Conservation (phyloP, 345 rosid genomes). For the Syzygium aqueum region DNA sequence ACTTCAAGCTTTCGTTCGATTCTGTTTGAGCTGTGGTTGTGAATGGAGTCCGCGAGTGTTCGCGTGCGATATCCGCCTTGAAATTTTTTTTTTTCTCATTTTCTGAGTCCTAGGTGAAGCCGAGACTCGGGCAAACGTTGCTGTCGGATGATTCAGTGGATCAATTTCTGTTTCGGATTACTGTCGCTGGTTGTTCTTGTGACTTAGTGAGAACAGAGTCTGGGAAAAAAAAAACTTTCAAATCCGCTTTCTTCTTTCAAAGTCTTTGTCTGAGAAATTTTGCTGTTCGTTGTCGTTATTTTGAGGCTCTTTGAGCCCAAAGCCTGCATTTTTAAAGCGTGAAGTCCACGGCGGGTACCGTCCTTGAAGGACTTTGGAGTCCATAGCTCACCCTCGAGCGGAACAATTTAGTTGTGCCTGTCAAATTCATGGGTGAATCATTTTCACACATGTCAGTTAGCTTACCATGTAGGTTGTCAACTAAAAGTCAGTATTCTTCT, state of each 20-base stretch:
- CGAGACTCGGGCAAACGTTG: background rate
- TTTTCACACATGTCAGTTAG: background rate
- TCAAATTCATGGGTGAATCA: background rate
- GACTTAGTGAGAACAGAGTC: background rate
- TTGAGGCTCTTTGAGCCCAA: background rate
- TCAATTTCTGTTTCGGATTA: background rate
- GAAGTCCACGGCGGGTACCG: background rate
- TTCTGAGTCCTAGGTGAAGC: background rate
- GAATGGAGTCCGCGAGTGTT: background rate
- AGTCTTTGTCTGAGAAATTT: background rate
- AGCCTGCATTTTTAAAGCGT: background rate
- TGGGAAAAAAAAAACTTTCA: background rate
- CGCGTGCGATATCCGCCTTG: background rate
- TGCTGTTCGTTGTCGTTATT: background rate
- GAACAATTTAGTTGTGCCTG: background rate
- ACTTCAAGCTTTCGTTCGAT: background rate
- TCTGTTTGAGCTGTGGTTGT: background rate
- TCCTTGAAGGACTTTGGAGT: background rate
- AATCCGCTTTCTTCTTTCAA: background rate
- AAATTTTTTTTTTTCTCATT: background rate
- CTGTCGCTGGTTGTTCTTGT: background rate
- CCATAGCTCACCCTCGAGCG: background rate
- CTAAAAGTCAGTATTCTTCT: background rate
- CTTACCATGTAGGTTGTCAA: background rate
- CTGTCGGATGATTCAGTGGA: background rate